Base-by-base conservation (phyloP, 2,329 filamentous ascomycete species). In the Chaetomium sp. region DNA sequence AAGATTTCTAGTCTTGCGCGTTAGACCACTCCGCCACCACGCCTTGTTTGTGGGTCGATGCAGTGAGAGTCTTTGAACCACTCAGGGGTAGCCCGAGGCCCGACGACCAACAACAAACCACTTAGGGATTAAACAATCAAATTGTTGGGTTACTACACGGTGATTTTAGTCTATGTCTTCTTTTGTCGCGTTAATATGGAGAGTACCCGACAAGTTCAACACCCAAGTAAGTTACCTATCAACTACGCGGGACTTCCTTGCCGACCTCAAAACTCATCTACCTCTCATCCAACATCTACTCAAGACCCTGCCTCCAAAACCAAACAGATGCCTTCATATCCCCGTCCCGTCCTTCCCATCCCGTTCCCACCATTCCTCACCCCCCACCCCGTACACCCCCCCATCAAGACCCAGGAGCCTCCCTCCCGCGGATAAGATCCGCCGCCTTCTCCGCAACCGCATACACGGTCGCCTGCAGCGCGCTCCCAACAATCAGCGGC, bases 1-100 rank as follows among this genome's bases (percentile, higher is more conserved):
- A 68, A 68, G 66, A 68, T 68, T 68, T 68, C 66, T 68, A 68
- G 66, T 68, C 66, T 68, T 68, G 66, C 66, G 66, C 66, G 64
- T 68, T 68, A 68, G 66, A 68, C 66, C 66, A 68, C 66, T 68
- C 66, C 64, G 66, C 66, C 66, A 68, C 66, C 66, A 66, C 66
- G 66, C 66, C 66, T 51, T 62, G n/a, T 19, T 25, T 38, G 47
- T 23, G 47, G 47, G 21, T n/a, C 55, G 2, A 42, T 5, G 23
- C 13, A 33, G 1, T 10, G 23, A 27, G 2, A 6, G 16, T 47
- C n/a, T 23, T 47, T 47, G 45, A 49, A 25, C 13, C 38, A 42
- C 25, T 50, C 27, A 47, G 57, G 57, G 38, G 38, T 13, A 21
- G 4, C 45, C 45, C 45, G 9, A 19, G 9, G 45, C 45, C 8